phyloP scores from a whole-genome alignment of 2,329 filamentous ascomycete species.

The Diaporthe caulivora region DNA sequence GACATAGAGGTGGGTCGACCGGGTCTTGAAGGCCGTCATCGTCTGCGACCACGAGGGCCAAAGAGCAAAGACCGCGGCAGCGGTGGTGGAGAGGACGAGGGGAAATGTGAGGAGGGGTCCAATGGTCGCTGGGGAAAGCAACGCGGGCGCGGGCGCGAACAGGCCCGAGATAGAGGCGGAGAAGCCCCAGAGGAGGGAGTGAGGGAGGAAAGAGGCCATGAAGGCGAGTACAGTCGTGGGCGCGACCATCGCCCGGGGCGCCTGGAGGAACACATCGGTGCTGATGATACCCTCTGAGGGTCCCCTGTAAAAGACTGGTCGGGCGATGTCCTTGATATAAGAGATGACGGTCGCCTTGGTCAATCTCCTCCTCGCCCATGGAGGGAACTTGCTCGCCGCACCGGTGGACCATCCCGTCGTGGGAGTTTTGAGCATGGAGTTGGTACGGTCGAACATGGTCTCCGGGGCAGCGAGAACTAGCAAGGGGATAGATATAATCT shows the following conservation, averaged over 20 bases:
- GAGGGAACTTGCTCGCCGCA: slow-evolving; percentile 38
- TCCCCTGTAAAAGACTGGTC: slow-evolving; percentile 53
- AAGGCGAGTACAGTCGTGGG: slow-evolving; percentile 63
- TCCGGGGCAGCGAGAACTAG: slow-evolving; percentile 64
- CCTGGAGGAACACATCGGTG: slow-evolving; percentile 54
- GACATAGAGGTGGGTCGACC: slow-evolving; percentile 47
- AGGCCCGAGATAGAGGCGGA: slow-evolving; percentile 60
- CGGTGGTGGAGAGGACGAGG: slow-evolving; percentile 54
- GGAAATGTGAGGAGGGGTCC: slow-evolving; percentile 61
- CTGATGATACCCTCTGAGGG: slow-evolving; percentile 42
- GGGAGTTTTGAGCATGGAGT: slow-evolving; percentile 44
- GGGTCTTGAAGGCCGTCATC: slow-evolving; percentile 45
- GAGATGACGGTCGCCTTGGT: slow-evolving; percentile 46
- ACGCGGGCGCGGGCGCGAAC: slow-evolving; percentile 58
- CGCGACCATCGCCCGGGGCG: slow-evolving; percentile 60
- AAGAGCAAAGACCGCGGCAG: slow-evolving; percentile 51
- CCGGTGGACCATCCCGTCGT: slow-evolving; percentile 45
- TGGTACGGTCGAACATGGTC: slow-evolving; percentile 62
- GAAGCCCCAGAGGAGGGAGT: slow-evolving; percentile 61
- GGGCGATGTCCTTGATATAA: slow-evolving; percentile 55
- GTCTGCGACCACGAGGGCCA: slow-evolving; percentile 41
- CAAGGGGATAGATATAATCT: slow-evolving; percentile 60
- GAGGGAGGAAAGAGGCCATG: slow-evolving; percentile 58
- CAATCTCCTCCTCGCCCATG: slow-evolving; percentile 45
- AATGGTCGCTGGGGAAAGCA: slow-evolving; percentile 53